These are phyloP conservation scores for Pelargonium myrrhifolium DNA, from an alignment of 441 rosid genomes.

Conservation along the genomic window DNA sequence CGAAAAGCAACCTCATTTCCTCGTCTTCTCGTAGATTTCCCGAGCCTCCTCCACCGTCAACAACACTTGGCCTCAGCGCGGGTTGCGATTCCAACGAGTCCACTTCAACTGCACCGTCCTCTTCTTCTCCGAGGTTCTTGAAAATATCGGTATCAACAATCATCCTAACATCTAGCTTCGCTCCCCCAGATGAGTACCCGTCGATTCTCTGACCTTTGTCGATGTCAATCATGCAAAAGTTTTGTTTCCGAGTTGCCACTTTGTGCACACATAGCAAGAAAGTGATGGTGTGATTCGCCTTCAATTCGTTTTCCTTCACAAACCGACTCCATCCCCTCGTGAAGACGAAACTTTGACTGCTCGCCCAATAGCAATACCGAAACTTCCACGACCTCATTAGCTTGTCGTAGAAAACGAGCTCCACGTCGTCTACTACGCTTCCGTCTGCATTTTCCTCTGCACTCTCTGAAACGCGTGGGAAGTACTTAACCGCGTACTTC, in stretches of 20 bases:
- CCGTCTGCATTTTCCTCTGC: conserved; percentile 10
- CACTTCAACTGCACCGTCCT: background rate
- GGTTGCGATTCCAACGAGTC: background rate
- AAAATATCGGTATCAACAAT: background rate
- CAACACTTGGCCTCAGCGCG: background rate
- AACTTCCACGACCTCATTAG: conserved; percentile 52
- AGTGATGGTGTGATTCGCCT: conserved; percentile 30
- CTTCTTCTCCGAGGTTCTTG: background rate
- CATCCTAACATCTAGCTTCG: background rate
- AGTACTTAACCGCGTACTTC: conserved; percentile 49
- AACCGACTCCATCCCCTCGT: conserved; percentile 60
- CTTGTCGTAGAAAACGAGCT: conserved; percentile 40
- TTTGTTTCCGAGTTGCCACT: conserved; percentile 11
- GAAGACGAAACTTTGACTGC: conserved; percentile 22
- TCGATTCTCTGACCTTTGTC: background rate
- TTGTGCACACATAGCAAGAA: conserved; percentile 30
- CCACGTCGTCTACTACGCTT: conserved; percentile 14
- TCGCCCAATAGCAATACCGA: conserved; percentile 53
- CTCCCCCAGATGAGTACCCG: background rate
- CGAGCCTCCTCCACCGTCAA: no score
- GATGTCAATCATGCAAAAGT: conserved; percentile 38
- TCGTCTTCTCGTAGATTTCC: no score
- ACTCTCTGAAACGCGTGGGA: conserved; percentile 29
- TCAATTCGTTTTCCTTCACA: conserved; percentile 39
- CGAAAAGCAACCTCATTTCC: no score